Percentiles rank a stretch among this genome's conserved stretches.
Evolutionary conservation across 352 stramenopile species (phyloP).

Genomic region (Phytophthora pseudosyringae): DNA sequence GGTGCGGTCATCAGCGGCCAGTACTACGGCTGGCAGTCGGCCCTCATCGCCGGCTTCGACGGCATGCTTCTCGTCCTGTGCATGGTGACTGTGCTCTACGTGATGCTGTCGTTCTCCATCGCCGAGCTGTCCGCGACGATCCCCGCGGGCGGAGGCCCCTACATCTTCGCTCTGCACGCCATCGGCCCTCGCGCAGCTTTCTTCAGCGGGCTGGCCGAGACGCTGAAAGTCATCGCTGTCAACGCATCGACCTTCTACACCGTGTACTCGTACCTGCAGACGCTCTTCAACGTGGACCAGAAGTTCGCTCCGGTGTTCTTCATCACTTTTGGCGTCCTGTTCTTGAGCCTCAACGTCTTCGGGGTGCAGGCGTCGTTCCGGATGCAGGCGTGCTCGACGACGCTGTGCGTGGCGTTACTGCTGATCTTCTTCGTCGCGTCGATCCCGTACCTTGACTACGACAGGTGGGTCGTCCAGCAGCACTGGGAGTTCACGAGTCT

Average conservation of each 20-base stretch:
- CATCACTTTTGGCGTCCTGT: conserved; percentile 59
- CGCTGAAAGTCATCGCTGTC: conserved; percentile 68
- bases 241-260: conserved; percentile 56
- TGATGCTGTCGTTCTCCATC: conserved; percentile 80
- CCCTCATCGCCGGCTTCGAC: conserved; percentile 68
- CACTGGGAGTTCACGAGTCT: conserved; percentile 60
- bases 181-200: conserved; percentile 46
- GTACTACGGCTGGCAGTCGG: conserved; percentile 78
- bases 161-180: conserved; percentile 74
- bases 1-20: conserved; percentile 58
- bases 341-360: conserved; percentile 64
- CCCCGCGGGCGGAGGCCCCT: conserved; percentile 64
- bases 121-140: conserved; percentile 72
- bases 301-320: conserved; percentile 60
- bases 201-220: conserved; percentile 74
- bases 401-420: conserved; percentile 58
- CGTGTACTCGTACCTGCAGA: conserved; percentile 45
- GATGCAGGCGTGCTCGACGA: conserved; percentile 65
- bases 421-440: conserved; percentile 67
- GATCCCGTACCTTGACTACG: conserved; percentile 56
- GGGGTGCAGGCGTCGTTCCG: conserved; percentile 69
- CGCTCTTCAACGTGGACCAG: conserved; percentile 51
- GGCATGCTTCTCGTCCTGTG: conserved; percentile 66
- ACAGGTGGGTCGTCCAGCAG: conserved; percentile 60
- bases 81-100: conserved; percentile 73